Conservation (phyloP, 2,329 filamentous ascomycete species). For the Daldinia sp. region DNA sequence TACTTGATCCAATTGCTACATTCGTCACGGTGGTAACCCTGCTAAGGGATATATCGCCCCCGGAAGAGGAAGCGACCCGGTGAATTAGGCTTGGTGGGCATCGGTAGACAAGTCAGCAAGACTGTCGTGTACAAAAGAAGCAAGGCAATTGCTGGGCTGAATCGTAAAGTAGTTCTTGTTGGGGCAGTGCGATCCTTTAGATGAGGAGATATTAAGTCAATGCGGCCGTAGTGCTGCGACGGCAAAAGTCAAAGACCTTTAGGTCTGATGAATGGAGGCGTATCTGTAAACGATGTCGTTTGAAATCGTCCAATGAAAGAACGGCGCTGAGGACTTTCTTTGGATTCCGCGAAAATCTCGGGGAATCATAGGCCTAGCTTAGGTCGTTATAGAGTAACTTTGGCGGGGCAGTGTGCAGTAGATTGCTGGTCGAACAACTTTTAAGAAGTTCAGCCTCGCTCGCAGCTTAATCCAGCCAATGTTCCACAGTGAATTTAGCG, state of each 20-base stretch:
- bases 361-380: constrained; percentile 24
- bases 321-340: constrained; percentile 14
- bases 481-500: background rate
- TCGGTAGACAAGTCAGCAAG: constrained; percentile 47
- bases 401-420: constrained; percentile 20
- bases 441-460: constrained; percentile 26
- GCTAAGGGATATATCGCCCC: constrained; percentile 56
- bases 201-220: background rate
- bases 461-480: constrained; percentile 5
- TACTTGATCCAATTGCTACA: constrained; percentile 52
- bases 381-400: background rate
- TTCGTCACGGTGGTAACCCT: constrained; percentile 52
- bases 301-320: constrained; percentile 29
- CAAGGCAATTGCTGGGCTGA: constrained; percentile 20
- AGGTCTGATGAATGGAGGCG: constrained; percentile 16
- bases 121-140: constrained; percentile 41
- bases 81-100: constrained; percentile 55
- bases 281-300: constrained; percentile 36
- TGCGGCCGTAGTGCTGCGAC: background rate
- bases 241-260: constrained; percentile 16
- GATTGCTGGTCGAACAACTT: background rate
- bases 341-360: constrained; percentile 36
- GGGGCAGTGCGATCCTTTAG: background rate
- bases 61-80: constrained; percentile 53
- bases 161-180: constrained; percentile 5